phyloP scores from a whole-genome alignment of 192 early-diverging fungal species.

The Pilobolus umbonatus region DNA sequence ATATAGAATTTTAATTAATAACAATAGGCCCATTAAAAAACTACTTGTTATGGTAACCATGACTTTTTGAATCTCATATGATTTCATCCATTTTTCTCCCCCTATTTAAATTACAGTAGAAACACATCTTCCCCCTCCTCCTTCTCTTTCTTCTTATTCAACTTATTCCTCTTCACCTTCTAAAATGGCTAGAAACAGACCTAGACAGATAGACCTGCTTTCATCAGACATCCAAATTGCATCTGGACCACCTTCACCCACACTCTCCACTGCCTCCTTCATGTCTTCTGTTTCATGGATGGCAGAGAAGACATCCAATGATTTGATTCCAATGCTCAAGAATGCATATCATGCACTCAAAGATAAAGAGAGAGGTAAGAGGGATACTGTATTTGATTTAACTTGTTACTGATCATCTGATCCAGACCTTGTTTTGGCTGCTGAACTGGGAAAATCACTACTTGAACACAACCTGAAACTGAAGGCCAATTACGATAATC shows the following conservation, averaged over 20 bases:
- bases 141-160: no score
- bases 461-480: slow-evolving; percentile 41
- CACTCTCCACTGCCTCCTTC: slow-evolving; percentile 29
- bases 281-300: slow-evolving; percentile 37
- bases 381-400: background rate
- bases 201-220: no score
- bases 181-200: no score
- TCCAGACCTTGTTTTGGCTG: slow-evolving; percentile 38
- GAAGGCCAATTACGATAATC: slow-evolving; percentile 36
- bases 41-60: no score
- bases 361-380: slow-evolving; percentile 38
- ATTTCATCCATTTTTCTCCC: no score
- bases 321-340: slow-evolving; percentile 34
- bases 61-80: no score
- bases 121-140: no score
- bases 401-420: background rate
- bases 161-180: no score
- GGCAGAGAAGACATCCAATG: slow-evolving; percentile 32
- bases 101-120: no score
- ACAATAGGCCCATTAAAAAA: no score
- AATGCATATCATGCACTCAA: slow-evolving; percentile 33
- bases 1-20: no score
- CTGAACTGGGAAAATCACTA: slow-evolving; percentile 44
- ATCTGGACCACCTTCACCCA: slow-evolving; percentile 30
- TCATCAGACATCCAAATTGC: background rate